Evolutionary conservation across 108 stramenopile species (phyloP).

Genomic region (Asterionellopsis glacialis): DNA sequence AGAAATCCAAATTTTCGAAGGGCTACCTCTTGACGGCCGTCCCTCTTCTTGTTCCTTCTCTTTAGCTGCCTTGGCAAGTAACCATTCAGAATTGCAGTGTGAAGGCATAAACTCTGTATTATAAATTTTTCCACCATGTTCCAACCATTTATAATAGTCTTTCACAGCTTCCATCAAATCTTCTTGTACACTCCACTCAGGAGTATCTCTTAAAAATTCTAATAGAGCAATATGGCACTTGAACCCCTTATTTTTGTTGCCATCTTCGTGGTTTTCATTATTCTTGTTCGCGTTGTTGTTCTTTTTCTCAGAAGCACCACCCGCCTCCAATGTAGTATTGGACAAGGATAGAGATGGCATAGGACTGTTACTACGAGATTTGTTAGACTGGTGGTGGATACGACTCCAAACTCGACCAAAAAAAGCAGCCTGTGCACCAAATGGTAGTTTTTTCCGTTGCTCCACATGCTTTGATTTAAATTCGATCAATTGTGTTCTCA

Average conservation of each 20-base stretch:
- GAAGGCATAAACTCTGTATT: conserved; percentile 19
- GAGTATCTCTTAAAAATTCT: conserved; percentile 16
- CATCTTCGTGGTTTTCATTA: neutral
- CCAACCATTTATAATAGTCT: conserved; percentile 35
- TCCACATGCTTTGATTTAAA: conserved; percentile 21
- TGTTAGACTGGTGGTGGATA: conserved; percentile 12
- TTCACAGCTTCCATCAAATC: conserved; percentile 17
- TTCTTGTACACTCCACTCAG: conserved; percentile 22
- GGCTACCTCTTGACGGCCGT: too few relatives aligned
- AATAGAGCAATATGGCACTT: conserved; percentile 25
- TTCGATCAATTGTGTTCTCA: conserved; percentile 15
- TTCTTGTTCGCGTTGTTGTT: neutral
- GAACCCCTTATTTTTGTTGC: conserved; percentile 10
- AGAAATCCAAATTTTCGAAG: too few relatives aligned
- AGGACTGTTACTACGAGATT: neutral
- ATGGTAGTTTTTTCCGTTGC: conserved; percentile 21
- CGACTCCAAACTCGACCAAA: conserved; percentile 42
- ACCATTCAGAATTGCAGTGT: conserved; percentile 42
- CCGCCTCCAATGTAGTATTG: neutral
- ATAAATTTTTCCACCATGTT: conserved; percentile 30
- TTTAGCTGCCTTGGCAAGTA: conserved; percentile 22
- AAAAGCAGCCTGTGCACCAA: conserved; percentile 37
- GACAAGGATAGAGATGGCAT: too few relatives aligned
- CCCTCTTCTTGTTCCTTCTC: too few relatives aligned
- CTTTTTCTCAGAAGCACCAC: conserved; percentile 5